phyloP scores from a whole-genome alignment of 805 yeast species.

The Myxozyma nipponensis region DNA sequence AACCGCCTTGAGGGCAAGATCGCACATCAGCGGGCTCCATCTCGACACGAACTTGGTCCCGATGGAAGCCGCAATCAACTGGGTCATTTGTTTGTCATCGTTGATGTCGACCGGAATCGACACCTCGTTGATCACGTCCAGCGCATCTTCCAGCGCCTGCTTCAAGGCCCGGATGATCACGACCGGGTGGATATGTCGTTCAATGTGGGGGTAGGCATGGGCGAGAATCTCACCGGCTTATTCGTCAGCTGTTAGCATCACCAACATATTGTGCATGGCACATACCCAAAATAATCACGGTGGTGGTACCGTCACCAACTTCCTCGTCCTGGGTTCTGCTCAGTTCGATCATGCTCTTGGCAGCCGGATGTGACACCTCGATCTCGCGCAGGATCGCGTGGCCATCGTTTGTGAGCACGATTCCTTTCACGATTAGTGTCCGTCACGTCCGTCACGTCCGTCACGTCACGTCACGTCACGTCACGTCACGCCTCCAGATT shows the following conservation, averaged over 20 bases:
- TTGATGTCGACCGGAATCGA: constrained; percentile 78
- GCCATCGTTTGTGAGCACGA: constrained; percentile 95
- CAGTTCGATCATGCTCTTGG: constrained; percentile 95
- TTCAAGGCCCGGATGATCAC: constrained; percentile 91
- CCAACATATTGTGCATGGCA: neutral
- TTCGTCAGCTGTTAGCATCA: neutral
- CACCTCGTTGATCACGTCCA: constrained; percentile 78
- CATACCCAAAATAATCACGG: constrained; percentile 72
- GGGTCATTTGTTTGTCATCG: constrained; percentile 82
- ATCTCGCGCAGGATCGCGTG: constrained; percentile 97
- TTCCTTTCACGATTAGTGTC: constrained; percentile 58
- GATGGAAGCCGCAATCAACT: constrained; percentile 82
- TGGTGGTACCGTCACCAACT: constrained; percentile 97
- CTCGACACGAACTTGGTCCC: constrained; percentile 92
- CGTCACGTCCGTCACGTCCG: neutral
- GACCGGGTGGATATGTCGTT: constrained; percentile 95
- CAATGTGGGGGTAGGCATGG: constrained; percentile 86
- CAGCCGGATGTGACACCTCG: constrained; percentile 95
- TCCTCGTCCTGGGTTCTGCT: constrained; percentile 92
- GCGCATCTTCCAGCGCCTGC: constrained; percentile 84
- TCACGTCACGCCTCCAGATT: neutral
- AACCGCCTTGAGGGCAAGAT: constrained; percentile 81
- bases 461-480: too few species aligned
- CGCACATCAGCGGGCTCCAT: constrained; percentile 91
- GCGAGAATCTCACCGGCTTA: constrained; percentile 92